These are phyloP conservation scores for Apiospora pterosperma DNA, from an alignment of 2,329 filamentous ascomycete genomes.

Conservation along the genomic window DNA sequence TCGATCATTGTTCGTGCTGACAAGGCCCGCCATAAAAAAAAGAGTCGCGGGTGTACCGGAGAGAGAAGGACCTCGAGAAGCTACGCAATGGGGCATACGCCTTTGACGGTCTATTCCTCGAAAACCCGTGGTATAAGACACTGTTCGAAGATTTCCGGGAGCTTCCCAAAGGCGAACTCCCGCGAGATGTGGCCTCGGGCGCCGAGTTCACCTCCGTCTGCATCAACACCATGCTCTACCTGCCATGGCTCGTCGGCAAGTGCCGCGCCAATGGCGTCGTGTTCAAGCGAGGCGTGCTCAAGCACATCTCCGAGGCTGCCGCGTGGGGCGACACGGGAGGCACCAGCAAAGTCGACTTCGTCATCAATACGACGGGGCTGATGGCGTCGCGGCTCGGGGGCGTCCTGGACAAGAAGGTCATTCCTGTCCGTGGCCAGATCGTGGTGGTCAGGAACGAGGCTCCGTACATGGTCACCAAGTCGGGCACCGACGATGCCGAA, in stretches of 20 bases:
- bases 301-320: conserved; percentile 72
- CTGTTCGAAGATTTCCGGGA: conserved; percentile 69
- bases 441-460: conserved; percentile 80
- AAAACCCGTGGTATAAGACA: conserved; percentile 70
- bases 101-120: conserved; percentile 64
- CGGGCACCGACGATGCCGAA: conserved; percentile 68
- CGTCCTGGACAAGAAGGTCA: conserved; percentile 70
- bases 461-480: conserved; percentile 64
- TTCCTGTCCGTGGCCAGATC: conserved; percentile 78
- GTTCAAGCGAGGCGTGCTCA: conserved; percentile 59
- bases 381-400: conserved; percentile 74
- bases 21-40: conserved; percentile 18
- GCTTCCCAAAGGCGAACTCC: conserved; percentile 56
- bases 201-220: conserved; percentile 80
- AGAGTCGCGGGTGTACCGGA: conserved; percentile 49
- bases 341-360: conserved; percentile 54
- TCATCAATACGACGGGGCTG: conserved; percentile 85
- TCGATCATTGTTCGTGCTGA: neutral
- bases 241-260: conserved; percentile 80
- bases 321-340: conserved; percentile 53
- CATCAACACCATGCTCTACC: conserved; percentile 86
- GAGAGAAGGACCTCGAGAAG: conserved; percentile 57
- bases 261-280: conserved; percentile 71
- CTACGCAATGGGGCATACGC: conserved; percentile 37
- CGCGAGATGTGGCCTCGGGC: conserved; percentile 64